phyloP scores from a whole-genome alignment of 805 yeast species.

The Metschnikowia lochheadii region DNA sequence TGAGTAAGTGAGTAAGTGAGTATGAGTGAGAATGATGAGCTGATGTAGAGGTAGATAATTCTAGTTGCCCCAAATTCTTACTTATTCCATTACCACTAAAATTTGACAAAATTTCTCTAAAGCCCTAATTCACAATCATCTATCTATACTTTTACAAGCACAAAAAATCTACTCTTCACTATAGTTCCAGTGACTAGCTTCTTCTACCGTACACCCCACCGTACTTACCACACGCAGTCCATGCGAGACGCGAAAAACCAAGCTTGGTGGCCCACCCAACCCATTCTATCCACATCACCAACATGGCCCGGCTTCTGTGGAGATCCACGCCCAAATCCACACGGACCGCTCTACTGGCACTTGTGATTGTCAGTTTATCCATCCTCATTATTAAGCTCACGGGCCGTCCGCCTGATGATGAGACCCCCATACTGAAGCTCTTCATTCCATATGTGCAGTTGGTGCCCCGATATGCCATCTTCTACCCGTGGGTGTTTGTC shows the following conservation, averaged over 20 bases:
- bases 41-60: too few relatives aligned
- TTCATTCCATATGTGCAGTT: slow-evolving; percentile 58
- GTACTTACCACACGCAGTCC: too few relatives aligned
- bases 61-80: too few relatives aligned
- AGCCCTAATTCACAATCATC: too few relatives aligned
- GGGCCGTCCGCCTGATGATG: slow-evolving; percentile 12
- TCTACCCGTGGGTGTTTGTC: slow-evolving; percentile 61
- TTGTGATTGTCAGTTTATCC: slow-evolving; percentile 37
- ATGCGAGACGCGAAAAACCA: background rate
- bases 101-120: too few relatives aligned
- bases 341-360: slow-evolving; percentile 36
- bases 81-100: too few relatives aligned
- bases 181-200: too few relatives aligned
- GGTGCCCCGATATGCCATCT: slow-evolving; percentile 53
- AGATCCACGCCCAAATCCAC: slow-evolving; percentile 43
- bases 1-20: too few relatives aligned
- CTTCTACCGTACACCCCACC: too few relatives aligned
- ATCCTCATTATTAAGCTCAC: slow-evolving; percentile 39
- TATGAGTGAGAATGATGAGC: too few relatives aligned
- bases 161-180: too few relatives aligned
- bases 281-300: background rate
- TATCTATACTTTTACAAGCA: too few relatives aligned
- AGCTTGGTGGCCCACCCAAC: background rate
- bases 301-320: slow-evolving; percentile 16
- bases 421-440: slow-evolving; percentile 31